A percentile compares a stretch with the other conserved stretches of the same genome.
phyloP scores from a whole-genome alignment of 768 basidiomycete species.

The Tephrocybe sp. region DNA sequence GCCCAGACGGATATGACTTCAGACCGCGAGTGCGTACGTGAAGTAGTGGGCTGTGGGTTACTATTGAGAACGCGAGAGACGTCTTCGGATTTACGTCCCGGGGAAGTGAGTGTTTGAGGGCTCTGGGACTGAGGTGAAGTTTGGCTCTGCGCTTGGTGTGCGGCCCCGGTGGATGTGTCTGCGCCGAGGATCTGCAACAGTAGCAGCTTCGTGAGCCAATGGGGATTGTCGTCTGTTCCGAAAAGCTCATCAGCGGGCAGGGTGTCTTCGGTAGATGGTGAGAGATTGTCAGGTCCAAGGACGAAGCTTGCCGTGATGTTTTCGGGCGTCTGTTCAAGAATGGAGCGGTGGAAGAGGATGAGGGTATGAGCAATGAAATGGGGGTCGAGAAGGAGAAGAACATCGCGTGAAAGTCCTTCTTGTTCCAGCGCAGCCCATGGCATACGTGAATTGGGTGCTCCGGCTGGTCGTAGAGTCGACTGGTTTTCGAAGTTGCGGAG shows the following conservation, averaged over 20 bases:
- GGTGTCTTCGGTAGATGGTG: conserved; percentile 10
- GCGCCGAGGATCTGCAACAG: conserved; percentile 69
- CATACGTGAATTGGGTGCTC: conserved; percentile 20
- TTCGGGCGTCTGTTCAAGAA: conserved; percentile 51
- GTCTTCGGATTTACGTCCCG: conserved; percentile 36
- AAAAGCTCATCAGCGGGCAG: conserved; percentile 43
- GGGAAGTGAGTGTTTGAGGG: conserved; percentile 15
- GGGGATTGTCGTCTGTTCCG: conserved; percentile 69
- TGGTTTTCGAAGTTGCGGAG: conserved; percentile 27
- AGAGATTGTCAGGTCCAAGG: conserved; percentile 28
- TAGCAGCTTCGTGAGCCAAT: conserved; percentile 80
- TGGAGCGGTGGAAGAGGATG: conserved; percentile 55
- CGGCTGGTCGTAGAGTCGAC: conserved; percentile 21
- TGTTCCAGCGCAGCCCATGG: conserved; percentile 56
- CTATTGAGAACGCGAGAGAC: conserved; percentile 5
- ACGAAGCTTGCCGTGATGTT: conserved; percentile 50
- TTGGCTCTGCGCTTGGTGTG: background rate
- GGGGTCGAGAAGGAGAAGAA: conserved; percentile 64
- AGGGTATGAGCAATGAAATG: conserved; percentile 64
- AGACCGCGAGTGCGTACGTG: conserved; percentile 69
- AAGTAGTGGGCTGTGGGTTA: conserved; percentile 28
- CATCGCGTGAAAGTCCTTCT: conserved; percentile 68
- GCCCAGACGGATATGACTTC: conserved; percentile 76
- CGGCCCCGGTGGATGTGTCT: conserved; percentile 42
- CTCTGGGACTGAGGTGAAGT: background rate